Conservation (phyloP, 164 flowering plant species). For the Kingdonia uniflora region DNA sequence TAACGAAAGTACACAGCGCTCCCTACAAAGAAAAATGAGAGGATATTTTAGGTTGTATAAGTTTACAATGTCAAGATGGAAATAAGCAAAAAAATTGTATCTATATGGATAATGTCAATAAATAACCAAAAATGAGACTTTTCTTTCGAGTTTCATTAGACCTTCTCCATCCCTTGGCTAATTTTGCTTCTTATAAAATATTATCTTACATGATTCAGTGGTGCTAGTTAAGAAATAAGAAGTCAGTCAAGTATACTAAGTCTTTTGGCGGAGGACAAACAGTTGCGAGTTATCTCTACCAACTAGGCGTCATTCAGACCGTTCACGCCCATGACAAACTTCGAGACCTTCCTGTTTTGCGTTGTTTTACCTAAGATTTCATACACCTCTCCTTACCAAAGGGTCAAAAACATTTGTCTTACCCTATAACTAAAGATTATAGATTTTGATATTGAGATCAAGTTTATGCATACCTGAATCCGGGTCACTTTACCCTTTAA, state of each 20-base stretch:
- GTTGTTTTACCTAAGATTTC: too few relatives aligned
- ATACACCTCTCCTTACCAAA: too few relatives aligned
- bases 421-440: not conserved
- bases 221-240: too few relatives aligned
- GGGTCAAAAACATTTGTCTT: not conserved
- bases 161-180: not conserved
- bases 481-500: conserved; percentile 47
- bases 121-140: not conserved
- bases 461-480: conserved; percentile 79
- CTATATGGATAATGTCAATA: not conserved
- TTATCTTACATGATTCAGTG: not conserved
- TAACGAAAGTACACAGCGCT: conserved; percentile 45
- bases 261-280: too few relatives aligned
- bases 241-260: too few relatives aligned
- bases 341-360: too few relatives aligned
- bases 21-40: conserved; percentile 28
- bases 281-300: not conserved
- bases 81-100: not conserved
- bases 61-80: not conserved
- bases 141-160: not conserved
- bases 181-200: not conserved
- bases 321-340: too few relatives aligned
- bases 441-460: not conserved
- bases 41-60: not conserved
- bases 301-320: not conserved